phyloP scores from a whole-genome alignment of 1,284 basidiomycete species.

The Tausonia pullulans region DNA sequence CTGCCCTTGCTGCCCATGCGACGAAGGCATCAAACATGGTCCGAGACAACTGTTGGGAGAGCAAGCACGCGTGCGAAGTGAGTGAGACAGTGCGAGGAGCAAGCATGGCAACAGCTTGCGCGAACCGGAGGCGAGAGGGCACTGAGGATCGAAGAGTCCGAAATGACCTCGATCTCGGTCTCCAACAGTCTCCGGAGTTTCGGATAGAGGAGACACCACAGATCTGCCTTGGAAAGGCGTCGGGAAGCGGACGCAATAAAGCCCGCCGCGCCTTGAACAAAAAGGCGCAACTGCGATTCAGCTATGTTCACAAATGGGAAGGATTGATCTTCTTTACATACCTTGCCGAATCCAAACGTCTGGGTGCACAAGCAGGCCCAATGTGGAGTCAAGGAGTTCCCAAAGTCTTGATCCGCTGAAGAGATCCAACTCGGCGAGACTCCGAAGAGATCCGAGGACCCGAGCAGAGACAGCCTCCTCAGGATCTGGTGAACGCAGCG shows the following conservation, averaged over 20 bases:
- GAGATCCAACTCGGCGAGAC: conserved; percentile 71
- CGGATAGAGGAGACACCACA: conserved; percentile 95
- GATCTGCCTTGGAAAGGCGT: conserved; percentile 67
- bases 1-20: conserved; percentile 72
- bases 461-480: conserved; percentile 88
- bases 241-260: conserved; percentile 76
- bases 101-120: background rate
- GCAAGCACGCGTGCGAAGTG: background rate
- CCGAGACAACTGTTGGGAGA: conserved; percentile 49
- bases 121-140: conserved; percentile 68
- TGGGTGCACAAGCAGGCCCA: conserved; percentile 89
- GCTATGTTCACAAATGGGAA: background rate
- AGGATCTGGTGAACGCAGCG: conserved; percentile 50
- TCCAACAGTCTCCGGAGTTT: conserved; percentile 73
- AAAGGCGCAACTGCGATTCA: background rate
- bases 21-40: conserved; percentile 76
- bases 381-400: conserved; percentile 76
- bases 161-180: conserved; percentile 68
- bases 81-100: background rate
- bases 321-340: conserved; percentile 26
- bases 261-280: conserved; percentile 56
- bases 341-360: conserved; percentile 95
- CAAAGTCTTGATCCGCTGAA: conserved; percentile 87
- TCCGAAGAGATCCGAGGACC: conserved; percentile 72
- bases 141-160: conserved; percentile 59